These are phyloP conservation scores for Uronychia binucleata DNA, from an alignment of 73 alveolate genomes.

Conservation along the genomic window DNA sequence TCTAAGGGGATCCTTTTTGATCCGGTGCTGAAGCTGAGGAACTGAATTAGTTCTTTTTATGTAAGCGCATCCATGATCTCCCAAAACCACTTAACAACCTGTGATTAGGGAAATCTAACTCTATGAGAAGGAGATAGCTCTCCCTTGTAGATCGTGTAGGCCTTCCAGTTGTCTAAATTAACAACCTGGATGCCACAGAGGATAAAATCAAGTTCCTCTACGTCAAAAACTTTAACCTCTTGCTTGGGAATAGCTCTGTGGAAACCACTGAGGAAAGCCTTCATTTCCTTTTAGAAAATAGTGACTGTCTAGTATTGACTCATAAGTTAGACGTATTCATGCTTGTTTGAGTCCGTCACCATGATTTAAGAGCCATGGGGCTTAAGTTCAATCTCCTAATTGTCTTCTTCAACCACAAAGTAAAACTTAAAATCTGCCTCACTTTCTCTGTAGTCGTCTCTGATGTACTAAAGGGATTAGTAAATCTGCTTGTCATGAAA, in stretches of 20 bases:
- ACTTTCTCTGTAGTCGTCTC: conserved; percentile 40
- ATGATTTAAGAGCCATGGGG: conserved; percentile 47
- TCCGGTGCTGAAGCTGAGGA: conserved; percentile 91
- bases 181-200: conserved; percentile 80
- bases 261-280: conserved; percentile 62
- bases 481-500: conserved; percentile 17
- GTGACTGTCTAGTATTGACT: conserved; percentile 58
- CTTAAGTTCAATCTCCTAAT: conserved; percentile 53
- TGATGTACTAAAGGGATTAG: conserved; percentile 47
- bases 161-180: conserved; percentile 94
- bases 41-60: conserved; percentile 79
- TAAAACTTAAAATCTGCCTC: conserved; percentile 17
- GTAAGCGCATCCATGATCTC: conserved; percentile 63
- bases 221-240: conserved; percentile 46
- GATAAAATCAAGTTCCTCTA: conserved; percentile 73
- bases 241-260: conserved; percentile 68
- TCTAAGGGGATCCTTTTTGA: not conserved
- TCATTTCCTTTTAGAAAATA: conserved; percentile 44
- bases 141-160: conserved; percentile 87
- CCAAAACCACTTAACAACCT: conserved; percentile 96
- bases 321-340: conserved; percentile 51
- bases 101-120: too few relatives aligned
- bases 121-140: too few relatives aligned
- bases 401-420: conserved; percentile 35
- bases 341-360: conserved; percentile 51